Base-by-base conservation (phyloP, 192 early-diverging fungal genomes). In the Backusella westeae region DNA sequence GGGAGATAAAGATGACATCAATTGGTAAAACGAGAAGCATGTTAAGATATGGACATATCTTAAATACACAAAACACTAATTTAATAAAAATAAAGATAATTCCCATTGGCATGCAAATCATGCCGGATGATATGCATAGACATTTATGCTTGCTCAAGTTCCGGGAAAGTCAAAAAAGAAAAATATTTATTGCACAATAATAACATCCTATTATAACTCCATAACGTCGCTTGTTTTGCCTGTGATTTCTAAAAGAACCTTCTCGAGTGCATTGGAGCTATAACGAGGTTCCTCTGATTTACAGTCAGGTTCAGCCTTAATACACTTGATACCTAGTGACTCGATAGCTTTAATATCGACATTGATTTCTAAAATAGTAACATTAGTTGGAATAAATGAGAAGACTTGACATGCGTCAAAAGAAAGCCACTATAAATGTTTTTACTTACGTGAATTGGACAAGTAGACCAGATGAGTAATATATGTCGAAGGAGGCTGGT, bases 401-500 rank as follows among this genome's bases (percentile, higher is more conserved):
- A 29, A 17, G 21, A 32, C n/a, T 21, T 49, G 46, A 49, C 19
- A n/a, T 17, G 15, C 19, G 19, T 49, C 34, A 34, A 36, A 34
- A n/a, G 17, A 39, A 68, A 32, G 34, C 4, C 35, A 34, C n/a
- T 12, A 3, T 67, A 14, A 34, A 29, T 14, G 42, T 34, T 6
- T 36, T 32, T 77, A 72, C 53, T 87, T 83, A 67, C 83, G 77
- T 17, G 85, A 85, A 75, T 87, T 89, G 32, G 82, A 79, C 66
- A 89, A 68, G 49, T 85, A 89, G 19, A 89, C 72, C 67, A 89
- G 53, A 67, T 87, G 86, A 2, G 86, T 89, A 21, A 89, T 85
- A 42, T 84, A 89, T 5, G 73, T 74, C 19, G 72, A 75, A 9
- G 78, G 78, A 3, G 72, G 68, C 17, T 34, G 15, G 29, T 79